Evolutionary conservation across 768 basidiomycete genomes (phyloP).

Genomic region (Suillus lakei): DNA sequence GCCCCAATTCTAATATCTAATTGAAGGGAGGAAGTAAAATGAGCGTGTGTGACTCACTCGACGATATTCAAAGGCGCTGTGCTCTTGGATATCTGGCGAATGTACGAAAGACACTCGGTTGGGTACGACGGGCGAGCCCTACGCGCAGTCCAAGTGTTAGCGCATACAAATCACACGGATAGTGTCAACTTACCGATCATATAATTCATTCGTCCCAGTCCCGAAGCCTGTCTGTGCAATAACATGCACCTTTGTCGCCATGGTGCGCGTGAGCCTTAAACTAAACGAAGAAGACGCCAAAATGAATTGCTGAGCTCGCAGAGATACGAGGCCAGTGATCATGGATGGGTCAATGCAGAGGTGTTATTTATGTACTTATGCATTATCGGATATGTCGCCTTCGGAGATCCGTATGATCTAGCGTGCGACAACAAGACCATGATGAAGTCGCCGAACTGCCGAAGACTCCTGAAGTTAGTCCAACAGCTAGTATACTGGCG

Average conservation of each 20-base stretch:
- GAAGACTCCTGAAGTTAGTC: background rate
- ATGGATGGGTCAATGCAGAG: background rate
- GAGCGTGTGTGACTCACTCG: slow-evolving; percentile 54
- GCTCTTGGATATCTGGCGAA: slow-evolving; percentile 52
- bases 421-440: background rate
- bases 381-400: background rate
- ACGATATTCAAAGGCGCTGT: slow-evolving; percentile 59
- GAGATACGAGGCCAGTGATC: background rate
- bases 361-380: background rate
- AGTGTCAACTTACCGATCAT: slow-evolving; percentile 58
- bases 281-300: background rate
- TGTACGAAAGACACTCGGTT: slow-evolving; percentile 57
- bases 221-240: slow-evolving; percentile 80
- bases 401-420: background rate
- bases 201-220: slow-evolving; percentile 80
- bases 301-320: background rate
- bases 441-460: slow-evolving; percentile 2
- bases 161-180: background rate
- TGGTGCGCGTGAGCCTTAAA: slow-evolving; percentile 13
- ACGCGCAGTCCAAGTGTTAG: slow-evolving; percentile 8
- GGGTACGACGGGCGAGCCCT: slow-evolving; percentile 89
- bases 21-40: background rate
- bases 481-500: too few relatives aligned
- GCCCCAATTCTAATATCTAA: slow-evolving; percentile 66
- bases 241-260: slow-evolving; percentile 54